Conservation (phyloP, 1,139 yeast species). For the Pichia sp. region DNA sequence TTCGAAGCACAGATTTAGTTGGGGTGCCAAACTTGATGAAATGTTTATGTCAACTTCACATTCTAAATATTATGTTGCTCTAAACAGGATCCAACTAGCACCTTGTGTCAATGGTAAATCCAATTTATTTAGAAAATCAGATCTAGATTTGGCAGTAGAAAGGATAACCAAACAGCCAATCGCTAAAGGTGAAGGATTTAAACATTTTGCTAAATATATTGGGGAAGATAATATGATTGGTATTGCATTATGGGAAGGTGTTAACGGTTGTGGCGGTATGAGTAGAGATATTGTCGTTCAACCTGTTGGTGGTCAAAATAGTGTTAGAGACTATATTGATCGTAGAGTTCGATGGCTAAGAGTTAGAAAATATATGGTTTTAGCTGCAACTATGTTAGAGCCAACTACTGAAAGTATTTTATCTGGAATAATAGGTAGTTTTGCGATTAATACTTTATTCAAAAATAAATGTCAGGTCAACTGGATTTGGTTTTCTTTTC, state of each 20-base stretch:
- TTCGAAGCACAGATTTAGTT: slow-evolving; percentile 18
- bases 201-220: slow-evolving; percentile 70
- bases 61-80: slow-evolving; percentile 73
- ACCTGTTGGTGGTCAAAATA: slow-evolving; percentile 52
- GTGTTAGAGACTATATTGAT: slow-evolving; percentile 48
- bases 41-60: slow-evolving; percentile 81
- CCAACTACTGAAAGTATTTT: slow-evolving; percentile 79
- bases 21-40: slow-evolving; percentile 76
- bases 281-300: slow-evolving; percentile 76
- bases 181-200: slow-evolving; percentile 43
- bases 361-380: slow-evolving; percentile 85
- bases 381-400: slow-evolving; percentile 75
- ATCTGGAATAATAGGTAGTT: slow-evolving; percentile 61
- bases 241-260: slow-evolving; percentile 69
- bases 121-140: slow-evolving; percentile 65
- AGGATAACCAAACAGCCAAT: slow-evolving; percentile 19
- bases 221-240: slow-evolving; percentile 95
- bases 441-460: slow-evolving; percentile 46
- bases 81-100: slow-evolving; percentile 69
- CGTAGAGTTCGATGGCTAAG: slow-evolving; percentile 81
- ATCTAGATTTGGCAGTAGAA: slow-evolving; percentile 58
- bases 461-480: not conserved
- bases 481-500: slow-evolving; percentile 39
- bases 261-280: slow-evolving; percentile 65
- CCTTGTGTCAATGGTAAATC: slow-evolving; percentile 95